Base-by-base conservation (phyloP, 163 green algal genomes). In the Chlorella variabilis region DNA sequence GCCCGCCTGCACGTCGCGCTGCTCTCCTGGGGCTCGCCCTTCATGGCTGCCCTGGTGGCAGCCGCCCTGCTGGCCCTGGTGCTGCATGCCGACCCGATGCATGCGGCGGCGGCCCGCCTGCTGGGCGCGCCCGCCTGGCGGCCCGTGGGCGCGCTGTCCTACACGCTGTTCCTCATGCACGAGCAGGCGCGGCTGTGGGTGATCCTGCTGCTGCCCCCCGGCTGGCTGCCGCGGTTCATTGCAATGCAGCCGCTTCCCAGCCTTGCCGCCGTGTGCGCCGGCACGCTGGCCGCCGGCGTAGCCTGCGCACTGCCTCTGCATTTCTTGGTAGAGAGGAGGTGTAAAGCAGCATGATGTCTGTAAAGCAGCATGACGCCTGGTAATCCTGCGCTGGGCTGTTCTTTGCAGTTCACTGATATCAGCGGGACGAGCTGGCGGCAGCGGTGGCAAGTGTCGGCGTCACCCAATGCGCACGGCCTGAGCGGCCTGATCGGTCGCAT, bases 141-240 rank as follows among this genome's bases (percentile, higher is more conserved):
- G 5, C 49, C 33, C 33, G 21, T 49, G 4, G n/a, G 9, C 71
- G 7, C 27, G 13, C 48, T 68, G 23, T 78, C 71, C 8, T 78
- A 68, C 34, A 49, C 11, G 20, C 49, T 67, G 5, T 78, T 54
- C 49, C 48, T 78, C 17, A 36, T 78, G 1, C 71, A 78, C 23
- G 71, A 78, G 56, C 71, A 51, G 21, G 71, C 71, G 23, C 71
- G 71, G 23, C 33, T 78, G 23, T 67, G 49, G 71, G 33, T 25
- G 49, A 25, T 13, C 49, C 34, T 15, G 51, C 23, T 8, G 33
- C 62, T 39, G 49, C 45, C 20, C 29, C 39, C 18, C 6, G 17
- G 33, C 17, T 42, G 29, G 61, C 33, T 29, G 62, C 34, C 18
- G 33, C 62, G 34, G 33, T 31, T 48, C 17, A 41, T 45, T 11